Base-by-base conservation (phyloP, 371 early-diverging fungal genomes). In the Lichtheimia ramosa region DNA sequence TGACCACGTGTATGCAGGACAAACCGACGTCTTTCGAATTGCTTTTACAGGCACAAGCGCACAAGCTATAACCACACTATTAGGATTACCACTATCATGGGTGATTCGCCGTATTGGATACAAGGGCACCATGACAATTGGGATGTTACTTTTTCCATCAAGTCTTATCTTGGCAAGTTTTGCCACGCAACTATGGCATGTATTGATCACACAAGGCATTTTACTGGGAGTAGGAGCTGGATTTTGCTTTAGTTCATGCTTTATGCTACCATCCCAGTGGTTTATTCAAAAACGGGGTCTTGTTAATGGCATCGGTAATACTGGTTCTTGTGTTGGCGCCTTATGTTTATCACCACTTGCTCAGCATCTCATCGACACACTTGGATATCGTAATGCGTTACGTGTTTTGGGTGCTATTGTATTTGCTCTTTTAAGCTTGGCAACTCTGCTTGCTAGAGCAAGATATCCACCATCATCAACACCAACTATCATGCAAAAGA, bases 191-290 rank as follows among this genome's bases (percentile, higher is more conserved):
- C 57, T 82, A 18, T 73, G 81, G 82, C 78, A 83, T 34, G 52
- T 82, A 8, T 64, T 73, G 76, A 62, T 86, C 5, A 78, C 88
- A 1, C 91, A 90, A 54, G 92, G 88, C 5, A n/a, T 59, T 20
- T 43, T 66, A 43, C 48, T 55, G 24, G 67, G 67, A 13, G 54
- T 77, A 41, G 81, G 81, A 2, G 70, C 67, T 13, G 69, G 71
- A 14, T 56, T 77, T 54, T 68, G 68, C 0, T 77, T 73, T 56
- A 41, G 73, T n/a, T 68, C 78, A 16, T 74, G 75, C 1, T 66
- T 73, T 1, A 73, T 68, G 3, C 48, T 75, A 16, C 81, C 81
- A 1, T 56, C 78, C 5, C 78, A 80, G 56, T 80, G 75, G 78
- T 80, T 80, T 58, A 62, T 61, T 25, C 66, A 52, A 40, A 65